Evolutionary conservation across 345 rosid genomes (phyloP).

Genomic region (Zanthoxylum bungeanum): DNA sequence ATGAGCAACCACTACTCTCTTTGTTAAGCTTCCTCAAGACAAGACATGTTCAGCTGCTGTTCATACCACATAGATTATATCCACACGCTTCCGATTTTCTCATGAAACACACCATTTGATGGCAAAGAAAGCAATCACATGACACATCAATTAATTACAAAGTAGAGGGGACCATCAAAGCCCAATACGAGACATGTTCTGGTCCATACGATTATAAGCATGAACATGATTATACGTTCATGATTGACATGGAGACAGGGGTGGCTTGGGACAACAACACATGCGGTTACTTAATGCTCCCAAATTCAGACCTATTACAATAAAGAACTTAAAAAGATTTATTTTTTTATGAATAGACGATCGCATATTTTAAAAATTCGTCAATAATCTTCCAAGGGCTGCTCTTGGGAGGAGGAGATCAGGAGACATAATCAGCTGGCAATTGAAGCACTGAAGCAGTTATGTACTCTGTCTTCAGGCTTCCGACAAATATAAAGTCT

Average conservation of each 20-base stretch:
- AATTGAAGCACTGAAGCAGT: background rate
- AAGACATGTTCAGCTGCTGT: conserved; percentile 3
- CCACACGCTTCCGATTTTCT: background rate
- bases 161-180: conserved; percentile 10
- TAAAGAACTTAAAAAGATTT: too few species aligned
- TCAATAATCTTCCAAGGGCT: too few species aligned
- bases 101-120: background rate
- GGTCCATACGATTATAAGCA: background rate
- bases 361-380: too few species aligned
- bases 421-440: background rate
- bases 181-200: background rate
- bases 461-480: background rate
- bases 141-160: background rate
- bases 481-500: conserved; percentile 10
- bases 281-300: too few species aligned
- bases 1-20: background rate
- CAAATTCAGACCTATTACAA: too few species aligned
- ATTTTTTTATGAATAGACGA: too few species aligned
- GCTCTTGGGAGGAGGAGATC: too few species aligned
- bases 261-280: too few species aligned
- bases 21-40: background rate
- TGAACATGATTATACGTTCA: background rate
- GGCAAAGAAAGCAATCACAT: background rate
- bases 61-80: background rate
- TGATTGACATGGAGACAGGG: background rate